Conservation (phyloP, 2,329 filamentous ascomycete genomes). For the Lachnellula occidentalis region DNA sequence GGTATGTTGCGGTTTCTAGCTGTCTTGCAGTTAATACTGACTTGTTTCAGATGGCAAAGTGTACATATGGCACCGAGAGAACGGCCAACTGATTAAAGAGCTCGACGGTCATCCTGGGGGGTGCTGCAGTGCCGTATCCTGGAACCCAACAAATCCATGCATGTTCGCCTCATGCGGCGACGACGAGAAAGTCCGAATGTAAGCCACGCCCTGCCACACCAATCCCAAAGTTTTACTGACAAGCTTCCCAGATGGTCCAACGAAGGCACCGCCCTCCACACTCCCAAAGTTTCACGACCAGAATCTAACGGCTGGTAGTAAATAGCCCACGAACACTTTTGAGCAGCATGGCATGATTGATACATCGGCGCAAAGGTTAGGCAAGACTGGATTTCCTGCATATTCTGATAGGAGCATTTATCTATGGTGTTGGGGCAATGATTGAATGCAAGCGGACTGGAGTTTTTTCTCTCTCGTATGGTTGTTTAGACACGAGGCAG, state of each 20-base stretch:
- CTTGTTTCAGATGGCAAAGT: constrained; percentile 53
- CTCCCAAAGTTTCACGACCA: constrained; percentile 14
- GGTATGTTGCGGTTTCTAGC: constrained; percentile 46
- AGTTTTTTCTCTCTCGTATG: background rate
- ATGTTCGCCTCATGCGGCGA: constrained; percentile 92
- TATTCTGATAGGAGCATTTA: constrained; percentile 13
- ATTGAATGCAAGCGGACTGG: background rate
- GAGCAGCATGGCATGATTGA: background rate
- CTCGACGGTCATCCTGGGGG: constrained; percentile 69
- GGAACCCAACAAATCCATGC: constrained; percentile 77
- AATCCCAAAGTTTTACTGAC: background rate
- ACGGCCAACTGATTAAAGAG: constrained; percentile 68
- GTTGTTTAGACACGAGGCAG: background rate
- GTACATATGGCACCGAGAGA: constrained; percentile 87
- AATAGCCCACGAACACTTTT: background rate
- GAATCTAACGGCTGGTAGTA: constrained; percentile 18
- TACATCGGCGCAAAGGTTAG: background rate
- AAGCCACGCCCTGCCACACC: constrained; percentile 33
- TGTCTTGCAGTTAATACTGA: constrained; percentile 5
- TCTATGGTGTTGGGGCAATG: constrained; percentile 15
- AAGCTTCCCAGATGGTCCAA: constrained; percentile 23
- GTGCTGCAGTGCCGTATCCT: constrained; percentile 79
- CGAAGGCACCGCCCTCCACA: constrained; percentile 8
- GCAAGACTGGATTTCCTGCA: too few relatives aligned
- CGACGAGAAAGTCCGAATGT: constrained; percentile 82